Percentiles rank a stretch among this genome's conserved stretches.
Conservation (phyloP, 768 basidiomycete species). For the Tricholoma hemisulphureum region DNA sequence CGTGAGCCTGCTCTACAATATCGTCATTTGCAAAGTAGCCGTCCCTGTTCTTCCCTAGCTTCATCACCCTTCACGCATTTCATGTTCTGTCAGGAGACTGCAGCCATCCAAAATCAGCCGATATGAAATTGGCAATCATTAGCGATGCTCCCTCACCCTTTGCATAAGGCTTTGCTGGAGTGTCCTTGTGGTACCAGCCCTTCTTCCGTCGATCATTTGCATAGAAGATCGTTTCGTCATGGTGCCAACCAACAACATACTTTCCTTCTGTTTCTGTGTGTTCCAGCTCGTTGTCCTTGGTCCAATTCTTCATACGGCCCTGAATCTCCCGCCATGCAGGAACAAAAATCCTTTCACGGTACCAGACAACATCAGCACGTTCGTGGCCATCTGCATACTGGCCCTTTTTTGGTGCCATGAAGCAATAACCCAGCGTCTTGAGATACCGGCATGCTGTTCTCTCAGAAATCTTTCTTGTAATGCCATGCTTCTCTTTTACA, state of each 20-base stretch:
- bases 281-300: constrained; percentile 4
- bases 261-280: no score
- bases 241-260: constrained; percentile 21
- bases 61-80: no score
- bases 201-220: constrained; percentile 29
- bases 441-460: constrained; percentile 16
- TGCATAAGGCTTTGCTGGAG: constrained; percentile 23
- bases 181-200: constrained; percentile 28
- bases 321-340: constrained; percentile 12
- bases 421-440: constrained; percentile 14
- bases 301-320: not conserved
- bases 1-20: no score
- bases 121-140: no score
- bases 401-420: not conserved
- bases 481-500: constrained; percentile 14
- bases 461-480: no score
- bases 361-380: constrained; percentile 30
- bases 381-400: no score
- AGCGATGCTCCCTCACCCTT: constrained; percentile 40
- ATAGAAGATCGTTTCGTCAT: constrained; percentile 41
- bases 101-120: no score
- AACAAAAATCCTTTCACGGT: constrained; percentile 25
- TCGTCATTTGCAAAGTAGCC: no score
- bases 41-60: no score
- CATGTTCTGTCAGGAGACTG: no score